A percentile compares a stretch with the other conserved stretches of the same genome.
Conservation (phyloP, 2,329 filamentous ascomycete genomes). For the Xylariaceae sp. region DNA sequence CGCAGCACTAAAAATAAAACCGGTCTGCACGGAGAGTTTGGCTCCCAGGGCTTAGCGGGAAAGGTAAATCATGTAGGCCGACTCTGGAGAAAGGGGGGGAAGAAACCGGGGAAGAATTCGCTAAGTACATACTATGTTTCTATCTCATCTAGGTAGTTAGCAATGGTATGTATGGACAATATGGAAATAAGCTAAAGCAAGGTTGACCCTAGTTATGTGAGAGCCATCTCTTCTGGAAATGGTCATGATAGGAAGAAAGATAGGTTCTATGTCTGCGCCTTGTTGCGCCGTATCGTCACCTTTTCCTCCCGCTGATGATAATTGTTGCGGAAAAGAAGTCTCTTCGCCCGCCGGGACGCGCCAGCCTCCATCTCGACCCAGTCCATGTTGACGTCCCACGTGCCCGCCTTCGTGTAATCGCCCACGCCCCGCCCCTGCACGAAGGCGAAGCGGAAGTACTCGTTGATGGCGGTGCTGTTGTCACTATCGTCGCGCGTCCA, state of each 20-base stretch:
- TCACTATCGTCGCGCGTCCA: constrained; percentile 52
- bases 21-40: too few relatives aligned
- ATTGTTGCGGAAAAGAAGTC: constrained; percentile 9
- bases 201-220: too few relatives aligned
- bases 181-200: too few relatives aligned
- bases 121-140: too few relatives aligned
- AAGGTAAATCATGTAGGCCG: too few relatives aligned
- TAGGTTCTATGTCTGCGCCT: not conserved
- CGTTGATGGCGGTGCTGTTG: constrained; percentile 40
- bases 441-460: constrained; percentile 75
- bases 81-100: too few relatives aligned
- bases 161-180: too few relatives aligned
- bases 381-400: constrained; percentile 57
- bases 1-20: too few relatives aligned
- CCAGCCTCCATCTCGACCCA: constrained; percentile 64
- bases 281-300: constrained; percentile 1
- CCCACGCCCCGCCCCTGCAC: constrained; percentile 59
- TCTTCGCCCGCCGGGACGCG: constrained; percentile 41
- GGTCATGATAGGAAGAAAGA: constrained; percentile 31
- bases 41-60: too few relatives aligned
- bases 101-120: too few relatives aligned
- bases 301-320: constrained; percentile 4
- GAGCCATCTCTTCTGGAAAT: constrained; percentile 31
- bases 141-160: too few relatives aligned
- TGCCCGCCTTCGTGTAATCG: constrained; percentile 72